Base-by-base conservation (phyloP, 495 filamentous ascomycete species). In the Barbatosphaeria neglecta region DNA sequence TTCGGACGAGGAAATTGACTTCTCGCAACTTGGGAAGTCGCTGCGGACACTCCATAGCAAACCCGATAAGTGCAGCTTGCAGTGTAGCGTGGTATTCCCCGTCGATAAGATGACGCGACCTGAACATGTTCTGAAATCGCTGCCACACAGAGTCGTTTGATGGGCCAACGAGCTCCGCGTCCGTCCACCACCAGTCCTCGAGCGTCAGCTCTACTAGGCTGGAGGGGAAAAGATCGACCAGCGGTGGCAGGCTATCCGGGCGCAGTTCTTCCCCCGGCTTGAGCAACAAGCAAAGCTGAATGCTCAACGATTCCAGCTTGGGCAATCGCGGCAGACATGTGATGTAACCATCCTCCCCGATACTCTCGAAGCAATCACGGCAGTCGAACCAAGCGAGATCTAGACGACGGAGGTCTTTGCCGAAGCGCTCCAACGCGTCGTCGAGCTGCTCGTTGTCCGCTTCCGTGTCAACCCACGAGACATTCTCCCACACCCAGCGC, bases 141-240 rank as follows among this genome's bases (percentile, higher is more conserved):
- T 24, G 1, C 13, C 2, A 8, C 20, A 3, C 20, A 5, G 33
- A 16, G 22, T 22, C 22, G 11, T n/a, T 3, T 15, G n/a, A 4
- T 15, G 22, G 4, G 22, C 5, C 20, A 13, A 24, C 6, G 5
- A 40, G 42, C 7, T 45, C 20, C 6, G 44, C 37, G 46, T 52
- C 53, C 37, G 31, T 28, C 59, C 59, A 64, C 61, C 61, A 62
- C 54, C 52, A 64, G 45, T 64, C 61, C 28, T 62, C 59, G 17
- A 64, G 51, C 1, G 54, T 51, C 6, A 64, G 46, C 44, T 60
- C 57, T 19, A 60, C 52, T 15, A 64, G 53, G 28, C 56, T 58
- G 4, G 57, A 54, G 37, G 61, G 61, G 7, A 64, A 53, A 8
- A 64, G 43, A 1, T 55, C 54, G 10, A 47, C 42, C 2, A 64